Conservation (phyloP, 768 basidiomycete genomes). For the Pisolithus albus region DNA sequence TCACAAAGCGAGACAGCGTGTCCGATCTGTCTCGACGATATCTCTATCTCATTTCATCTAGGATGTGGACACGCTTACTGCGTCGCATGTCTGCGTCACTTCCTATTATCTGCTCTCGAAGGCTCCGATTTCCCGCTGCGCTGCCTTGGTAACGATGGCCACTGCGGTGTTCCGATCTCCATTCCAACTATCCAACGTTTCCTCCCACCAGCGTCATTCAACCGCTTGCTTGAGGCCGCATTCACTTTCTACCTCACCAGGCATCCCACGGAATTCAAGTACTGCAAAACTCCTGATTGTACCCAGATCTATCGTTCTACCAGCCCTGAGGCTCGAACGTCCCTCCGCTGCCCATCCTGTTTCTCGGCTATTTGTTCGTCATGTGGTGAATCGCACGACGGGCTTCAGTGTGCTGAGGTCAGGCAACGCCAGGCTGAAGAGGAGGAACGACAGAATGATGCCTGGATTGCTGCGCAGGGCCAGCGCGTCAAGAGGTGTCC, state of each 20-base stretch:
- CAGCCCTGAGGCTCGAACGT: constrained; percentile 27
- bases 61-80: constrained; percentile 67
- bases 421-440: constrained; percentile 21
- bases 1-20: constrained; percentile 23
- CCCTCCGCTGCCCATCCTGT: constrained; percentile 63
- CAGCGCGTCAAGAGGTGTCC: constrained; percentile 66
- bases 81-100: constrained; percentile 48
- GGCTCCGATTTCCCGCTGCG: constrained; percentile 56
- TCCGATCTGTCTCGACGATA: constrained; percentile 47
- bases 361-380: constrained; percentile 55
- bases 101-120: constrained; percentile 50
- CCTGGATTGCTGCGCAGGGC: constrained; percentile 51
- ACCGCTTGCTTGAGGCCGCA: constrained; percentile 47
- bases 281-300: constrained; percentile 77
- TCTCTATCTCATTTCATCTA: constrained; percentile 40
- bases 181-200: constrained; percentile 44
- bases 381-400: constrained; percentile 59
- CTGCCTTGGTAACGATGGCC: constrained; percentile 61
- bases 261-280: constrained; percentile 54
- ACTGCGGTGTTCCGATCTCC: constrained; percentile 49
- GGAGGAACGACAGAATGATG: constrained; percentile 14
- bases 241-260: constrained; percentile 52
- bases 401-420: constrained; percentile 48
- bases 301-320: constrained; percentile 60
- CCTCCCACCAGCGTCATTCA: constrained; percentile 46